Base-by-base conservation (phyloP, 495 filamentous ascomycete species). In the Penicillium arizonense region DNA sequence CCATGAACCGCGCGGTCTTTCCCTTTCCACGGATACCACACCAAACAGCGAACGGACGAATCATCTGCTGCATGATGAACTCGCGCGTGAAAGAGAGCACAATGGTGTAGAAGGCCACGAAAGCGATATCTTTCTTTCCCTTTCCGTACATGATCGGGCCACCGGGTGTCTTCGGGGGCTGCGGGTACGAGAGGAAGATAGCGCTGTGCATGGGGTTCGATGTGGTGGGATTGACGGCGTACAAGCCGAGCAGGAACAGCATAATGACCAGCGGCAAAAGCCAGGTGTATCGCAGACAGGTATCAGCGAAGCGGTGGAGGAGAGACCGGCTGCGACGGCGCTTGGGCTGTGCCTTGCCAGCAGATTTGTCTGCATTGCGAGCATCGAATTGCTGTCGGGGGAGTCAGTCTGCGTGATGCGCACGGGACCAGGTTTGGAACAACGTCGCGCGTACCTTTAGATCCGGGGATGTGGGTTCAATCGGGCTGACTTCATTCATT, bases 1-100 rank as follows among this genome's bases (percentile, higher is more conserved):
- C 94, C 90, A 97, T 95, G 78, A 96, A 97, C 13, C 94, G 86
- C 9, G 88, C 80, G 46, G 92, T 89, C 75, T 97, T 98, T 38
- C 81, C 83, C 28, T 86, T 82, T 42, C 81, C 82, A 38, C 73
- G 81, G 58, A 98, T 84, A 4, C 91, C 90, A 44, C 73, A 82
- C 51, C 75, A 77, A 23, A 83, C 73, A 4, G 91, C 92, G 58
- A 90, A 69, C 0, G 90, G 94, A 5, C 89, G 88, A 48, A 97
- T 82, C 41, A 96, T 52, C 57, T 89, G 88, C 76, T 96, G 93
- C 93, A 97, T 96, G 65, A 96, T 75, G 71, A 97, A 96, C 66
- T 97, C 93, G 57, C 93, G 92, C 20, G 90, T 95, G 72, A 97
- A 97, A 38, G 87, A 88, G 45, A 97, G 78, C 28, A 97, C 82